Evolutionary conservation across 768 basidiomycete genomes (phyloP).

Genomic region (Mycena rebaudengoi): DNA sequence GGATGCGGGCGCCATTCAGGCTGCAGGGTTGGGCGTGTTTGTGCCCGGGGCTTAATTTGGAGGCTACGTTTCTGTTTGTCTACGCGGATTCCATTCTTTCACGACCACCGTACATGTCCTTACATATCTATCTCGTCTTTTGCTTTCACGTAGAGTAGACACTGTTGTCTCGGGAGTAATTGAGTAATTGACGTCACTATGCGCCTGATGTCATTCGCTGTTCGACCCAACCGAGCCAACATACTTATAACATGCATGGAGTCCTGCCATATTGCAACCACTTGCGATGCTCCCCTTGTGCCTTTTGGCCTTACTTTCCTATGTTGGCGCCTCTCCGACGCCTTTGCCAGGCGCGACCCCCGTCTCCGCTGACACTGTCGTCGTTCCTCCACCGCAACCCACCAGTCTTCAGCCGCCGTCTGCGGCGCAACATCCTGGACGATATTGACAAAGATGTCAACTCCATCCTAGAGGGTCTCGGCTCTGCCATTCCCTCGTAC

Average conservation of each 20-base stretch:
- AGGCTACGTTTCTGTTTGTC: no score
- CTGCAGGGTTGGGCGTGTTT: constrained; percentile 72
- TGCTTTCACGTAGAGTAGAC: constrained; percentile 19
- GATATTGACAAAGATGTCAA: constrained; percentile 12
- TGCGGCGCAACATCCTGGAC: constrained; percentile 6
- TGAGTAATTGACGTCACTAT: neutral
- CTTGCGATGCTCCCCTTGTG: constrained; percentile 12
- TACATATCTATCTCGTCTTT: constrained; percentile 5
- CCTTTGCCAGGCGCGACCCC: constrained; percentile 14
- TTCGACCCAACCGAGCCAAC: neutral
- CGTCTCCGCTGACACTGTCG: neutral
- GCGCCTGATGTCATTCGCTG: neutral
- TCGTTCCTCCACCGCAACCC: neutral
- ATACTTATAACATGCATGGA: no score
- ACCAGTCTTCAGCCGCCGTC: constrained; percentile 13
- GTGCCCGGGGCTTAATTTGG: constrained; percentile 54
- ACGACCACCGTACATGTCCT: no score
- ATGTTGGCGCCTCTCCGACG: neutral
- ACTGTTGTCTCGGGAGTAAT: constrained; percentile 12
- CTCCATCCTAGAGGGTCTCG: constrained; percentile 7
- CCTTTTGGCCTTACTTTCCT: neutral
- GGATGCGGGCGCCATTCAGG: constrained; percentile 82
- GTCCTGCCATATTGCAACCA: no score
- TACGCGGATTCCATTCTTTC: neutral
- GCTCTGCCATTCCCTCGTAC: constrained; percentile 21